Evolutionary conservation across 805 yeast species (phyloP), one percentile per base, ranked within the genome.

Genomic region (Zygoascus tannicola): DNA sequence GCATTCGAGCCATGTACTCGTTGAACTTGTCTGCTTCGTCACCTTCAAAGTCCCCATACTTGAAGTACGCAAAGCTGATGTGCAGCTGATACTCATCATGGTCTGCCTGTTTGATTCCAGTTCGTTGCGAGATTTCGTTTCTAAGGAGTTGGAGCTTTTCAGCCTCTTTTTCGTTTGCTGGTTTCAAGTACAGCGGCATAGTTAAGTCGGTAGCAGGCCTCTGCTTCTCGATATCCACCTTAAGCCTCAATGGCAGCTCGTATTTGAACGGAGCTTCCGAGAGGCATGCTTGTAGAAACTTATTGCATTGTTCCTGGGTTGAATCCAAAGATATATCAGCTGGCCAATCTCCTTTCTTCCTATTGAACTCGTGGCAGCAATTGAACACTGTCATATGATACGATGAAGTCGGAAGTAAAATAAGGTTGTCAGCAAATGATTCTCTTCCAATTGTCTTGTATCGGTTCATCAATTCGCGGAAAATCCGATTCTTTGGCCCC

Each of bases 41-140:
- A 18, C 15, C 39, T 16, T 18, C n/a, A 12, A 35, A 35, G 7
- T 35, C 26, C 8, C 21, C 39, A 33, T 16, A 16, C 10, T 16
- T 18, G n/a, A 19, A 14, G 21, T 35, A 35, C 14, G 39, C 39
- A 15, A 35, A 19, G 5, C 23, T n/a, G 10, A 35, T 21, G 21
- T 35, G 39, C 22, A 35, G 21, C 5, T 35, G 22, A 35, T 35
- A 35, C 14, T 18, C 21, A 18, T 35, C 39, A 35, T 35, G 39
- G 19, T 35, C 26, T 12, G 22, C 39, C 21, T 35, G 18, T 35
- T 18, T 35, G 21, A 35, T 18, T 5, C 39, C 39, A 7, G 39
- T 35, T 19, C 22, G 16, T n/a, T 35, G 26, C 15, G 39, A 35
- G 10, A 35, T 12, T n/a, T 35, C 15, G 26, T 35, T n/a, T 14